These are phyloP conservation scores for Porcisia hertigi DNA, from an alignment of 208 protist species.

Conservation along the genomic window DNA sequence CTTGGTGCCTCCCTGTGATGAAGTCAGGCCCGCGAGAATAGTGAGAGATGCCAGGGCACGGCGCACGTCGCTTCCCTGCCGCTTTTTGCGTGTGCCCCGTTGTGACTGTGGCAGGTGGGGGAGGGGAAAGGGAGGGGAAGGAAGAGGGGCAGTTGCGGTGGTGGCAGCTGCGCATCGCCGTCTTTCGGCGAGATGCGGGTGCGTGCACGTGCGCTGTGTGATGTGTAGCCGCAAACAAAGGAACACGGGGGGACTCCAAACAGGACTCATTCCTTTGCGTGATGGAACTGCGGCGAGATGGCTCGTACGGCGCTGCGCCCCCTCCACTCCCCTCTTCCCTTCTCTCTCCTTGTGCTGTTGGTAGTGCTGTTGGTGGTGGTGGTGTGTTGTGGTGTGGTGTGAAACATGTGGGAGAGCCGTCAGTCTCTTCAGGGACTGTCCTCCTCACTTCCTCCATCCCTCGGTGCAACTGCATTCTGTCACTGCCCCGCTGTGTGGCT, in stretches of 20 bases:
- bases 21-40: conserved; percentile 6
- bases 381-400: not conserved
- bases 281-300: too few species aligned
- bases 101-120: not conserved
- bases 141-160: not conserved
- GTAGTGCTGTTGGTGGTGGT: not conserved
- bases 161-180: not conserved
- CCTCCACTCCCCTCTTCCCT: too few species aligned
- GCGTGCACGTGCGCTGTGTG: too few species aligned
- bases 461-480: too few species aligned
- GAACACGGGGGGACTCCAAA: too few species aligned
- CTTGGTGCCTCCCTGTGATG: conserved; percentile 26
- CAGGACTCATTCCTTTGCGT: too few species aligned
- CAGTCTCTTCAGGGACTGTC: too few species aligned
- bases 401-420: not conserved
- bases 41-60: not conserved
- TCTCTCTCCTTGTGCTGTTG: not conserved
- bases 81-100: not conserved
- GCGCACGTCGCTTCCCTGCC: not conserved
- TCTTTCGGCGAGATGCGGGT: not conserved
- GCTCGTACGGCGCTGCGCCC: conserved; percentile 1
- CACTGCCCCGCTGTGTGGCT: not conserved
- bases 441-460: too few species aligned
- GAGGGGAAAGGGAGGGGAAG: too few species aligned
- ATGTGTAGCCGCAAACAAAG: too few species aligned